Base-by-base conservation (phyloP, 352 stramenopile genomes). In the Phytophthora nicotianae region DNA sequence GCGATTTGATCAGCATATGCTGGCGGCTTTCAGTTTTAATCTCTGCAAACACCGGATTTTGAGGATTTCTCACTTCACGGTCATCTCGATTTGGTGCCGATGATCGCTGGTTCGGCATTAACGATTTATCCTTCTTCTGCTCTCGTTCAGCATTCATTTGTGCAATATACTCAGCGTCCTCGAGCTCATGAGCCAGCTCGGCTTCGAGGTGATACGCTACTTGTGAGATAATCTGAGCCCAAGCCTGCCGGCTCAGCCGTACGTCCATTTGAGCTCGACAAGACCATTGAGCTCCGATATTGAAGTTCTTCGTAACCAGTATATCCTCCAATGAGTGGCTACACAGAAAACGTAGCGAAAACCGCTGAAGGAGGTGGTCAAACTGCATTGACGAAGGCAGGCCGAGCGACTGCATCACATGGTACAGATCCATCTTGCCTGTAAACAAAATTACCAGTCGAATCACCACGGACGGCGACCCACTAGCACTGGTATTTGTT, bases 361-460 rank as follows among this genome's bases (percentile, higher is more conserved):
- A 66, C 3, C 74, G 64, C 55, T 83, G 74, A 11, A 89, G 46
- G 2, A 87, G 60, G 33, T 86, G 77, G 37, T 86, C 74, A 24
- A 89, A 84, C 17, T 89, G 76, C 72, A 89, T 84, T 0, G 77
- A 86, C 16, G 75, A 77, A 13, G 79, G 79, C 11, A 89, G 56
- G 14, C 70, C 65, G 16, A 82, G 58, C 19, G 53, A 72, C 46
- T 83, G 74, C 68, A 89, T 83, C n/a, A 89, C 66, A 14, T 81
- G 67, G 51, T 84, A 89, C n/a, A 86, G 49, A 35, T 89, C 79
- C 65, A 89, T 72, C 21, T 65, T 61, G 1, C 81, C 75, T 3
- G 72, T 81, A 41, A 91, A 90, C 9, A 92, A 54, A 2, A 92
- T 37, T n/a, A 90, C 79, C 8, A 92, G 38, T 10, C 83, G 83